Base-by-base conservation (phyloP, 768 basidiomycete genomes). In the Cystoderma amianthinum region DNA sequence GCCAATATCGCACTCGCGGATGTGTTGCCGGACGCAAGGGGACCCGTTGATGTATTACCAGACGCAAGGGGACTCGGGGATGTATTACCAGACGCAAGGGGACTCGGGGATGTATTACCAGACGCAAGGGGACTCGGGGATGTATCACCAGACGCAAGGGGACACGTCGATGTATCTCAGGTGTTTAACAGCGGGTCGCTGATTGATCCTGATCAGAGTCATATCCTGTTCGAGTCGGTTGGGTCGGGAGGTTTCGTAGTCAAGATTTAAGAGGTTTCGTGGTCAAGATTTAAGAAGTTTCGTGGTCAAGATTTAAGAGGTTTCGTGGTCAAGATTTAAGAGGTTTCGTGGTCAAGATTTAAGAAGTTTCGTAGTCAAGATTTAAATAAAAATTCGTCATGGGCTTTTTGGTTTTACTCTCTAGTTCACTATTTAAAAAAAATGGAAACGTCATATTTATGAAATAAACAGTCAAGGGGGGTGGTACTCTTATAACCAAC, bases 241-340 rank as follows among this genome's bases (percentile, higher is more conserved):
- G 70, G 68, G 19, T 64, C 64, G 17, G 71, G 69, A 2, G 68
- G 51, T 3, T 68, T 67, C 44, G 55, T 71, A 22, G 48, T 68
- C 40, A 46, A 36, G 41, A 38, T 28, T 7, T 7, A n/a, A 7
- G 7, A 7, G 25, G 25, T 7, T 28, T 28, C n/a, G 25, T 7
- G n/a, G 25, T 28, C 7, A 28, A 28, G 25, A 28, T 28, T n/a
- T n/a, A n/a, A n/a, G n/a, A n/a, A n/a, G n/a, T n/a, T n/a, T n/a
- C n/a, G n/a, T n/a, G n/a, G n/a, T n/a, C n/a, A n/a, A n/a, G n/a
- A n/a, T n/a, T n/a, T n/a, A n/a, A n/a, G n/a, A n/a, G n/a, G n/a
- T n/a, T n/a, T n/a, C n/a, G n/a, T n/a, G n/a, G n/a, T n/a, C n/a
- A n/a, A n/a, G n/a, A n/a, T n/a, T n/a, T n/a, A n/a, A n/a, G n/a